Conservation (phyloP, 2,329 filamentous ascomycete genomes). For the Simplicillium sp. region DNA sequence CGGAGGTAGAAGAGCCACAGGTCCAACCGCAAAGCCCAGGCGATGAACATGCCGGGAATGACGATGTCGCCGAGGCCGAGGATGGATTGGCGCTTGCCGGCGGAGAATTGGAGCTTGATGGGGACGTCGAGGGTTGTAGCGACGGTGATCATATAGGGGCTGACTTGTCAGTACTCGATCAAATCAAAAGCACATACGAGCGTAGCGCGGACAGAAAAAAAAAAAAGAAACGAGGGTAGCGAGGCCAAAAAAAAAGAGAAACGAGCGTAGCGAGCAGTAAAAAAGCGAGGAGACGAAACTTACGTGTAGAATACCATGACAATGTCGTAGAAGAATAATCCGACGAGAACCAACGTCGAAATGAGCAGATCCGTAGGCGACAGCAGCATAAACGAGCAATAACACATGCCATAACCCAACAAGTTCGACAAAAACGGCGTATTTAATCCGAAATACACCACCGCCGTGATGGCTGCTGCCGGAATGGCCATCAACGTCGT, state of each 20-base stretch:
- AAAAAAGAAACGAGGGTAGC: too few species aligned
- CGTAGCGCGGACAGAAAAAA: too few species aligned
- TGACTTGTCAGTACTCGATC: too few species aligned
- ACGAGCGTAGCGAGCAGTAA: slow-evolving; percentile 11
- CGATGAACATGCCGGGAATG: slow-evolving; percentile 84
- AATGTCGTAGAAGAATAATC: slow-evolving; percentile 91
- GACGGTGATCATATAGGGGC: slow-evolving; percentile 76
- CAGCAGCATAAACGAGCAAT: slow-evolving; percentile 71
- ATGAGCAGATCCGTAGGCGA: slow-evolving; percentile 84
- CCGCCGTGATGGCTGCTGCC: slow-evolving; percentile 41
- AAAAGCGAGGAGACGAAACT: slow-evolving; percentile 19
- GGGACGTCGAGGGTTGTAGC: slow-evolving; percentile 85
- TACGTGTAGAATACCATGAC: slow-evolving; percentile 82
- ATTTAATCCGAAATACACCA: slow-evolving; percentile 58
- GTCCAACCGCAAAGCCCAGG: slow-evolving; percentile 82
- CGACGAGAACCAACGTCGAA: slow-evolving; percentile 65
- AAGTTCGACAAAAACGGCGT: slow-evolving; percentile 64
- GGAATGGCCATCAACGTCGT: slow-evolving; percentile 47
- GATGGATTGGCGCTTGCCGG: slow-evolving; percentile 63
- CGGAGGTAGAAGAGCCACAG: slow-evolving; percentile 72
- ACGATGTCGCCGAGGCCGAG: slow-evolving; percentile 92
- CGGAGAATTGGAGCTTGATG: slow-evolving; percentile 75
- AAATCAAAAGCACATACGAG: too few species aligned
- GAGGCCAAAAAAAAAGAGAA: too few species aligned
- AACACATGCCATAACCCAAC: slow-evolving; percentile 79